Evolutionary conservation across 1,139 yeast species (phyloP).

Genomic region (Pichia sp.): DNA sequence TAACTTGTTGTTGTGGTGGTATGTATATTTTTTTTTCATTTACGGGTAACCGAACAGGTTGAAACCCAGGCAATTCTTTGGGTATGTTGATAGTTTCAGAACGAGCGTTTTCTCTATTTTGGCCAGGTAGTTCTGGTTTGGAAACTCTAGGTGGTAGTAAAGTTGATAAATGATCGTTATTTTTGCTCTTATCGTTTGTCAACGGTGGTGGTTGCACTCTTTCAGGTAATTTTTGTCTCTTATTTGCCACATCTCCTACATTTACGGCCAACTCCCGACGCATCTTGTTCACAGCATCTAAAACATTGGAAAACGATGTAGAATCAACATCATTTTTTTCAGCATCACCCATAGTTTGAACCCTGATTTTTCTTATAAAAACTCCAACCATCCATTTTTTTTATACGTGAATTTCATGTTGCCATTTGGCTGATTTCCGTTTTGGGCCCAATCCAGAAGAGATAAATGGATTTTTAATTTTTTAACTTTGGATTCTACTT

Average conservation of each 20-base stretch:
- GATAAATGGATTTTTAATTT: not conserved
- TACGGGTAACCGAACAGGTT: not conserved
- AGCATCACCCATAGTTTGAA: not conserved
- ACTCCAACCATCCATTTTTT: too few species aligned
- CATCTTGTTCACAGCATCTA: constrained; percentile 56
- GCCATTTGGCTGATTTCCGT: not conserved
- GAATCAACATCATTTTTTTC: constrained; percentile 32
- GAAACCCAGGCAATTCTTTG: not conserved
- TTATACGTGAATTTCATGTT: not conserved
- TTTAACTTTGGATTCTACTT: not conserved
- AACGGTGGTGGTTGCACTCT: constrained; percentile 1
- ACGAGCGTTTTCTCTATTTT: not conserved
- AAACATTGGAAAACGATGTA: constrained; percentile 56
- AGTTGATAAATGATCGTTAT: not conserved
- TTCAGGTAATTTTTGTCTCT: constrained; percentile 5
- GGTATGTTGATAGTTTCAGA: not conserved
- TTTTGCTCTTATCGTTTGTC: not conserved
- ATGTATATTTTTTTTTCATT: not conserved
- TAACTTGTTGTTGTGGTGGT: not conserved
- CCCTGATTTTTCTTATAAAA: not conserved
- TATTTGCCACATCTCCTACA: not conserved
- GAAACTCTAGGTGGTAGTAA: constrained; percentile 3
- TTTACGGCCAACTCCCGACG: constrained; percentile 21
- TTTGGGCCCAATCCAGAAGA: not conserved
- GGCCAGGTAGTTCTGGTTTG: not conserved